Conservation (phyloP, 331 rosid species). For the Erythrophleum ivorense region DNA sequence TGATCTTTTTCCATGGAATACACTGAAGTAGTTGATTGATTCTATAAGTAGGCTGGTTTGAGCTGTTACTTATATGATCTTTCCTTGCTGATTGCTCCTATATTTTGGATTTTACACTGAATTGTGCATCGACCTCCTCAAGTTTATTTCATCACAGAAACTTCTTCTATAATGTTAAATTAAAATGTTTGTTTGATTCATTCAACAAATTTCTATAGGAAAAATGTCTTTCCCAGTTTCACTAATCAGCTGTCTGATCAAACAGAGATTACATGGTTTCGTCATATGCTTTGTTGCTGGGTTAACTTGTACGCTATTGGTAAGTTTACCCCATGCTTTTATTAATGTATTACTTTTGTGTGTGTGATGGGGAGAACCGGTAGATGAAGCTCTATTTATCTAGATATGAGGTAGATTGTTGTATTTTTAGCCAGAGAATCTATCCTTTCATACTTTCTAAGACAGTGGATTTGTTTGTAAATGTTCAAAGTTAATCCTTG, state of each 20-base stretch:
- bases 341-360: background rate
- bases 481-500: background rate
- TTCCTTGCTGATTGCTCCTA: constrained; percentile 21
- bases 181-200: constrained; percentile 26
- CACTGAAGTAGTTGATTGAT: constrained; percentile 19
- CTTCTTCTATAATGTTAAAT: background rate
- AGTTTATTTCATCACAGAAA: constrained; percentile 23
- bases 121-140: constrained; percentile 21
- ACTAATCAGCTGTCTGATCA: constrained; percentile 42
- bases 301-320: constrained; percentile 78
- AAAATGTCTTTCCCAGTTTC: constrained; percentile 10
- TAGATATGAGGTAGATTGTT: background rate
- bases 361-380: background rate
- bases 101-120: background rate
- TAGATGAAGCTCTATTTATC: background rate
- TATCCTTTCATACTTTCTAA: background rate
- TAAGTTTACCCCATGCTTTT: constrained; percentile 50
- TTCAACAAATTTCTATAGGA: constrained; percentile 8
- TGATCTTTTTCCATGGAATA: constrained; percentile 6
- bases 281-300: constrained; percentile 90
- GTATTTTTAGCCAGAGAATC: background rate
- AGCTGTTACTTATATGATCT: constrained; percentile 3
- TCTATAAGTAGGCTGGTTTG: constrained; percentile 13
- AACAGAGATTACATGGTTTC: constrained; percentile 87
- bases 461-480: background rate